Base-by-base conservation (phyloP, 23 red algal species). In the Cyanidioschyzon merolae region DNA sequence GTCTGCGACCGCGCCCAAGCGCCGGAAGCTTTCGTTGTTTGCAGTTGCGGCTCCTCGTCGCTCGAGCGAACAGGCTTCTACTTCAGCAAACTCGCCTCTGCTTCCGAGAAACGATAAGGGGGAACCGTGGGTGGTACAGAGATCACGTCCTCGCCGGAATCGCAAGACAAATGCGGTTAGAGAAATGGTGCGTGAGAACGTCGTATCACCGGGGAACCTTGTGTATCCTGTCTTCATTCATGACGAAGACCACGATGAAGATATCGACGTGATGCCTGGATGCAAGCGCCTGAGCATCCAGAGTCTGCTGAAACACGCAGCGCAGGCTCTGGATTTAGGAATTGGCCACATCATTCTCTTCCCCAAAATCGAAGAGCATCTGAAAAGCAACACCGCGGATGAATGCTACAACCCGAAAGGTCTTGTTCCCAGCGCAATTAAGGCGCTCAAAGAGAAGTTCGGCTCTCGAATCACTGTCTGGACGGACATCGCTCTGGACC, bases 211-310 rank as follows among this genome's bases (percentile, higher is more conserved):
- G n/a, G 39, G 76, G 57, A 91, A 98, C 82, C 82, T 98, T 1
- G 84, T 98, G 34, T 98, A 98, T 77, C 94, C 94, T 1, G 78
- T 98, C 39, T 98, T 98, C 68, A 83, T 98, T 25, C 94, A 98
- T 79, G 83, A 74, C 21, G 58, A 89, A 79, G 68, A 68, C n/a
- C 57, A 89, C 32, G 87, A 89, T 59, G 86, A 92, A 67, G 75
- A 74, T 3, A 98, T 98, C 40, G 35, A 40, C 0, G 37, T 84
- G 7, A 98, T 98, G 94, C 94, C 94, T 0, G 94, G 89, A 24
- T 98, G 94, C 74, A 39, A 92, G 78, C 54, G 89, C 1, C 94
- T 91, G 75, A 79, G 82, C 0, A 3, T 89, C 0, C 50, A 77
- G 0, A 77, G 74, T 15, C 54, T 89, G 30, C 26, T 98, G 57